Base-by-base conservation (phyloP, 1,284 basidiomycete species). In the Malassezia dermatis region DNA sequence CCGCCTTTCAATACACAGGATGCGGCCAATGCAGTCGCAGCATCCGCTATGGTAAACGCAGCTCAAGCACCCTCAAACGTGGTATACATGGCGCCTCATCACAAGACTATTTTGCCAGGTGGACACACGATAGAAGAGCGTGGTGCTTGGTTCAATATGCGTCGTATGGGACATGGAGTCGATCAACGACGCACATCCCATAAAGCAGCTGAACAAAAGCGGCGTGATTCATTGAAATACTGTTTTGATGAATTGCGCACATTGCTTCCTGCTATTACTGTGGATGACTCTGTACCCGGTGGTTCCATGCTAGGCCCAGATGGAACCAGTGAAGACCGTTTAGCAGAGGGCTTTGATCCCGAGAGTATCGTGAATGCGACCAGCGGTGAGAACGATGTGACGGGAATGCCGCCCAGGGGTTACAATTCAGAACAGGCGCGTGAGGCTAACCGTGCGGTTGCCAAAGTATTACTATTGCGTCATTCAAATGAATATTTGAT, bases 161-260 rank as follows among this genome's bases (percentile, higher is more conserved):
- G 63, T 24, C 61, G 61, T 3, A 55, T 61, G 0, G 60, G 63
- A 19, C 35, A 39, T 26, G 54, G 49, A 21, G 65, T 73, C 13
- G 77, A 77, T 43, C 72, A 80, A n/a, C 82, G 86, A 54, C 89
- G 89, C 71, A 86, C 86, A 0, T 91, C 89, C 0, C 93, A 98
- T 77, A 96, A 96, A 76, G 88, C 86, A 1, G 93, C 93, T 0
- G 93, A 98, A 76, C 93, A 98, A 75, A 93, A 94, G 74, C 84
- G 93, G 19, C 83, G 93, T 4, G 93, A 98, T 76, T 89, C 86
- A 34, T 82, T 98, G 63, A 98, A 98, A 77, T 85, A 85, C 10
- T 90, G 89, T 15, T 98, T 93, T 71, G 93, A 98, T 75, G 90
- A 95, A 61, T 81, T 98, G 11, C 86, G 93, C 12, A 76, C 80